These are phyloP conservation scores for Plasmodium relictum DNA, from an alignment of 169 alveolate genomes.

Conservation along the genomic window DNA sequence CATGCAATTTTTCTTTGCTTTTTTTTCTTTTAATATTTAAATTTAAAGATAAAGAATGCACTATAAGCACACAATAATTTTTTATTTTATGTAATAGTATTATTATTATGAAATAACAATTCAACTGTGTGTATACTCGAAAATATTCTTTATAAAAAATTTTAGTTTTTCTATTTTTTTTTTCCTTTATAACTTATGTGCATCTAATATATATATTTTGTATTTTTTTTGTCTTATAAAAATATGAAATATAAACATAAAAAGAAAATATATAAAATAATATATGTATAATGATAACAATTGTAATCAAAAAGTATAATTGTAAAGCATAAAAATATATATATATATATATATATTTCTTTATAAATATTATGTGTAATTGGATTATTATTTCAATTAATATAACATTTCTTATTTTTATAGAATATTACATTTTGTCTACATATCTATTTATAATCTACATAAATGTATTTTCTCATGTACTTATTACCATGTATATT, in stretches of 20 bases:
- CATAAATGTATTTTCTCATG: too few species aligned
- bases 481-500: too few species aligned
- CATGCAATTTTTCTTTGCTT: conserved; percentile 1
- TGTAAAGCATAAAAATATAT: background rate
- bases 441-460: too few species aligned
- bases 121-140: conserved; percentile 35
- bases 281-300: background rate
- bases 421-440: too few species aligned
- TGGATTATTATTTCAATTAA: too few species aligned
- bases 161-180: conserved; percentile 43
- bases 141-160: conserved; percentile 22
- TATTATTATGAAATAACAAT: background rate
- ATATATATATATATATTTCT: background rate
- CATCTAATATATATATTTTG: conserved; percentile 33
- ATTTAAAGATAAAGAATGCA: conserved; percentile 52
- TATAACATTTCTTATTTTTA: too few species aligned
- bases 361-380: too few species aligned
- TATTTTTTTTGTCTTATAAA: conserved; percentile 36
- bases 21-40: conserved; percentile 10
- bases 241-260: conserved; percentile 3
- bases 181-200: conserved; percentile 12
- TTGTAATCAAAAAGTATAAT: too few species aligned
- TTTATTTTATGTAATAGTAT: conserved; percentile 16
- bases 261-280: background rate
- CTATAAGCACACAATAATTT: conserved; percentile 54